Evolutionary conservation across 2,329 filamentous ascomycete genomes (phyloP), one percentile per base, ranked within the genome.

Genomic region (Neonectria magnoliae): DNA sequence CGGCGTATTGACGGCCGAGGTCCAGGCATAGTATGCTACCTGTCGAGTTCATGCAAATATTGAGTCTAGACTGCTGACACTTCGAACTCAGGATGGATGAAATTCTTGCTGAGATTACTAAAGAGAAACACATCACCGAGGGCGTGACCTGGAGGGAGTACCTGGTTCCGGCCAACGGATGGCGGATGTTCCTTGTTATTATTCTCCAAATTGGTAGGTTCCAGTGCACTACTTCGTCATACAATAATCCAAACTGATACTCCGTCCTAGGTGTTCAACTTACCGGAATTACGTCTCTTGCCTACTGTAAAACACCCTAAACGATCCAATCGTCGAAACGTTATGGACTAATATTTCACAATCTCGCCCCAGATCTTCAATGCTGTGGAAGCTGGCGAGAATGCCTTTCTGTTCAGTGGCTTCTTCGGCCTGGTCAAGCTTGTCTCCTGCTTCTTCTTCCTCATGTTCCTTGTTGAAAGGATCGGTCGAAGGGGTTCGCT

Each of bases 381-480:
- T 14, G 78, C 82, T 3, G 82, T 86, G 10, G 83, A 84, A 4
- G 82, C 83, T 6, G 82, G 83, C 5, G 74, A 80, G 45, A 76
- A 81, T n/a, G 75, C 78, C 31, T 81, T 84, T 42, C 76, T 86
- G 8, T 79, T 86, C 56, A 85, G 82, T 1, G 84, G 83, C 10
- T 84, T 86, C 73, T 86, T 87, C 47, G 84, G 84, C 3, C 74
- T 85, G 8, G 81, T 84, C 63, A 86, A 86, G 72, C 81, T 86
- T 25, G 75, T 83, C 0, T 81, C 83, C 4, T 83, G 83, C 47
- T 62, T 77, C 11, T 77, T 80, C 63, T 85, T 85, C 71, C 77
- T 84, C 10, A 70, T 84, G 14, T 84, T 84, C 67, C 75, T 85
- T 16, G 79, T 86, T 38, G 84, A 86, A 67, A 77, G 80, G 5